Conservation (phyloP, 495 filamentous ascomycete genomes). For the Tuber calosporum region DNA sequence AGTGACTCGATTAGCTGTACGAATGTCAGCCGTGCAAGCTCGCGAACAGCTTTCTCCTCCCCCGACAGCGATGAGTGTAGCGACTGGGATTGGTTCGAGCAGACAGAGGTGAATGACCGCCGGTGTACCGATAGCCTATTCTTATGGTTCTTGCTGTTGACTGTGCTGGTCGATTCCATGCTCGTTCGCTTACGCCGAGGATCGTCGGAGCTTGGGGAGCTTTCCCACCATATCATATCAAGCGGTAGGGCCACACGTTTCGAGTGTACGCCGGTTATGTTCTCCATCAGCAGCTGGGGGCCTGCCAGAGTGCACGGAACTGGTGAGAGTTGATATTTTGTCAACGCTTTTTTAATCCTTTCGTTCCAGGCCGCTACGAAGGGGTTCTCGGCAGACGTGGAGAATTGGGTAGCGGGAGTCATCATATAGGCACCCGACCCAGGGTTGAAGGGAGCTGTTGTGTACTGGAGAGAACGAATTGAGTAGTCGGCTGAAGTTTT, state of each 20-base stretch:
- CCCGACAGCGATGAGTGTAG: constrained; percentile 51
- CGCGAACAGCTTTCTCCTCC: constrained; percentile 66
- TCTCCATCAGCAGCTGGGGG: constrained; percentile 70
- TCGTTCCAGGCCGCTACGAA: constrained; percentile 77
- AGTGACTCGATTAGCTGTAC: constrained; percentile 80
- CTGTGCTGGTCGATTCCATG: constrained; percentile 25
- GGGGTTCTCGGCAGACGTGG: constrained; percentile 63
- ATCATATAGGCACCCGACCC: constrained; percentile 71
- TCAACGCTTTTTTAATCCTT: constrained; percentile 71
- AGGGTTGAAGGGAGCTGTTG: constrained; percentile 46
- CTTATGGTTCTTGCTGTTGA: constrained; percentile 29
- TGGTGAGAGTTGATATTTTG: constrained; percentile 60
- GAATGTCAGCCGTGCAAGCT: constrained; percentile 72
- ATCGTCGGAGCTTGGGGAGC: constrained; percentile 31
- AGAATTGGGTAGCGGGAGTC: constrained; percentile 73
- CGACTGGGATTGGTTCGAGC: constrained; percentile 28
- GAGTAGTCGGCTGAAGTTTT: constrained; percentile 50
- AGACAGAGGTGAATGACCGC: constrained; percentile 39
- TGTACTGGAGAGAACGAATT: constrained; percentile 35
- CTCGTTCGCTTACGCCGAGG: constrained; percentile 30
- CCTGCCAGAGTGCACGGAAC: constrained; percentile 75
- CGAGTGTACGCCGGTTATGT: constrained; percentile 64
- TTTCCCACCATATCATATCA: constrained; percentile 81
- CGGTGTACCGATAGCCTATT: constrained; percentile 32
- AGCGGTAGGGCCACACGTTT: constrained; percentile 78